These are phyloP conservation scores for Talaromyces verruculosus DNA, from an alignment of 2,329 filamentous ascomycete genomes.

Conservation along the genomic window DNA sequence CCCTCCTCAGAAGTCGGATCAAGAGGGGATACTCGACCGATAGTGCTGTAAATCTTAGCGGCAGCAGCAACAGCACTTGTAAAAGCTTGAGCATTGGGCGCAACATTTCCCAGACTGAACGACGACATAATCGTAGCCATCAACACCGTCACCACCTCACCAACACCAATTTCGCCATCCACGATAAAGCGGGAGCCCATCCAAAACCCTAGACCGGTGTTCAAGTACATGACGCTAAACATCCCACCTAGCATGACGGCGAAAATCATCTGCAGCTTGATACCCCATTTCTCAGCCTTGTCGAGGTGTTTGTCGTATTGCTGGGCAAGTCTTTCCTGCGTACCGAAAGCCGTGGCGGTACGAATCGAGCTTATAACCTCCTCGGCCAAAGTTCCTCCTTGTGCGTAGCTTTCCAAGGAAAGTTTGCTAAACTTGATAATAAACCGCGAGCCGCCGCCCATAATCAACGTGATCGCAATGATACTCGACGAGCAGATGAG, in stretches of 20 bases:
- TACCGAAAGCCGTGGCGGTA: conserved; percentile 89
- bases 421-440: conserved; percentile 79
- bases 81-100: conserved; percentile 83
- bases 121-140: conserved; percentile 91
- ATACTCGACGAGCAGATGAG: conserved; percentile 82
- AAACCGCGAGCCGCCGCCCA: conserved; percentile 70
- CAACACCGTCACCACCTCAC: conserved; percentile 76
- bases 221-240: conserved; percentile 81
- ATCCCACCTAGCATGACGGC: conserved; percentile 79
- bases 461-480: conserved; percentile 72
- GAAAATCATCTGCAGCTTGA: conserved; percentile 69
- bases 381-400: conserved; percentile 84
- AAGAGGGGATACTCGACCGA: conserved; percentile 81
- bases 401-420: conserved; percentile 74
- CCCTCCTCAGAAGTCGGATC: conserved; percentile 72
- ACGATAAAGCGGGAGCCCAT: conserved; percentile 76
- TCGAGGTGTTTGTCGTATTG: conserved; percentile 77
- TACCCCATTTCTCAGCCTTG: conserved; percentile 72
- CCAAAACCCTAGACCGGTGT: conserved; percentile 88
- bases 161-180: conserved; percentile 54
- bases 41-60: conserved; percentile 89
- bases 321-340: conserved; percentile 83
- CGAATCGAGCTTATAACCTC: conserved; percentile 93
- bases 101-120: conserved; percentile 84
- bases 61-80: conserved; percentile 79